Evolutionary conservation across 176 grass and related monocot species (phyloP), one percentile per base, ranked within the genome.

Genomic region (Aegilops longissima): DNA sequence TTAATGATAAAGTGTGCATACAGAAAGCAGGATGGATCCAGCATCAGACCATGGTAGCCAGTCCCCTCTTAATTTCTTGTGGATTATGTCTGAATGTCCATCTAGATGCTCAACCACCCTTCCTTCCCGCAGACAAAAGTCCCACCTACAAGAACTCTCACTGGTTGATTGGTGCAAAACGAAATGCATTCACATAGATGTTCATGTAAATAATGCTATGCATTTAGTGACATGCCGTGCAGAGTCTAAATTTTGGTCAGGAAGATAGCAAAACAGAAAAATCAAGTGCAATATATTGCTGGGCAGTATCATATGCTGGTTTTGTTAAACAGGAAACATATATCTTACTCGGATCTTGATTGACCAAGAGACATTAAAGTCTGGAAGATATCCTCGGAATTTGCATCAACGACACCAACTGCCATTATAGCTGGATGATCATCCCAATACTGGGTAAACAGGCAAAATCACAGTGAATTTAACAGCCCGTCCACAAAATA

Each of bases 401-500:
- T 94, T 4, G 93, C 92, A 79, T 96, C 94, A 86, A 98, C 96
- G 44, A 96, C 93, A 63, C 96, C 96, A 62, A 98, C 96, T 61
- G 93, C 94, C 96, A 98, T 98, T 93, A 98, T 95, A 89, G 96
- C 96, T 1, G 96, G 96, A 84, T 98, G 90, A 78, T 96, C 94
- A 90, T 98, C 90, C 94, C 93, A 96, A 75, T 91, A 91, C 96
- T 98, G 82, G 89, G 14, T 36, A 91, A 89, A 88, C 27, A 40
- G 68, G 86, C 8, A 90, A 73, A 78, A 49, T 62, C 47, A 88
- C 33, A 52, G 61, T 74, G 36, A 87, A 83, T 79, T 83, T 25
- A 30, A 82, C 25, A 85, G 58, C 5, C 42, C 52, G 65, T 71
- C 52, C 49, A 82, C 44, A 83, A 34, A 81, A 70, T 54, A 49